Base-by-base conservation (phyloP, 2,329 filamentous ascomycete genomes). In the Nemania serpens region DNA sequence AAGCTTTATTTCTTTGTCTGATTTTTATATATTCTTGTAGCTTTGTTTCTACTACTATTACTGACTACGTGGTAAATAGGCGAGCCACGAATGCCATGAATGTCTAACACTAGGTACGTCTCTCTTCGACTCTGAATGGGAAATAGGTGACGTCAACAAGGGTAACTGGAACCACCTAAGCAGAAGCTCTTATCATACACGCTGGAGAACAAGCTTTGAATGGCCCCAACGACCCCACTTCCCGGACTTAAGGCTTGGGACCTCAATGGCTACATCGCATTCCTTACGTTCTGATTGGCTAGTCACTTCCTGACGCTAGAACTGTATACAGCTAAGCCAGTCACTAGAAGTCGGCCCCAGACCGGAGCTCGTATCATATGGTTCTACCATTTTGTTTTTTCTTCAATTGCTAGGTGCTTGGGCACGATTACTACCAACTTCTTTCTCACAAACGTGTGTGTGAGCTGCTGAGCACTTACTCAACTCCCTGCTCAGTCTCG, bases 231-330 rank as follows among this genome's bases (percentile, higher is more conserved):
- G 33, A 47, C 60, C 52, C 61, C 61, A 63, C 61, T 37, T n/a
- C 42, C 58, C 34, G 43, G 17, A 18, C 15, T 53, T 52, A 51
- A 56, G 61, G 43, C 57, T 55, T 41, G 25, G 42, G 56, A n/a
- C n/a, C n/a, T n/a, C n/a, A 62, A 41, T 59, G 55, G 56, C 47
- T 17, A 55, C 34, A 20, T 62, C 60, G 56, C 6, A 52, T 62
- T 34, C 48, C 25, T 2, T 3, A 13, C 2, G 3, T 3, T 48
- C 29, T 59, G 17, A 59, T 62, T 62, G 60, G 60, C 13, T 3
- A 11, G 2, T 39, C 7, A 17, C 9, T 4, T 45, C 3, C n/a
- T 46, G n/a, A 25, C 22, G 37, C 54, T 36, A 52, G 36, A 29
- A 13, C 7, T 46, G 41, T 34, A 22, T n/a, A n/a, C n/a, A 48